Evolutionary conservation across 306 rosid genomes (phyloP).

Genomic region (Dalbergia cochinchinensis): DNA sequence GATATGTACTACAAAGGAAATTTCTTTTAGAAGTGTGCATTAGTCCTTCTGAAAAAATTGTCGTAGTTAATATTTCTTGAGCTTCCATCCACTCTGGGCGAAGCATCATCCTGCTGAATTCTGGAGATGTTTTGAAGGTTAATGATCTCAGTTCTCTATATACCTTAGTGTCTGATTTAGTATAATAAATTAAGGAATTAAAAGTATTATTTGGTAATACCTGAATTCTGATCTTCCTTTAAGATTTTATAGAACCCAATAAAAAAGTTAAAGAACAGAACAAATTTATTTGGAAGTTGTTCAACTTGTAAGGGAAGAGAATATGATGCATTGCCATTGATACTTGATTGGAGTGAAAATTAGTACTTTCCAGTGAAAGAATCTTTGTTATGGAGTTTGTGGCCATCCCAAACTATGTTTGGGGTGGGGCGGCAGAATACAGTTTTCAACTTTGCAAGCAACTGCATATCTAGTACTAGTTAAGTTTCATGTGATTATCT

Average conservation of each 20-base stretch:
- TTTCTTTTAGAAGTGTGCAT: neutral
- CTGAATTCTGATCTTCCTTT: constrained; percentile 5
- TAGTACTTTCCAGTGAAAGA: constrained; percentile 2
- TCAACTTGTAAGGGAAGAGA: neutral
- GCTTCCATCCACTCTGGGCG: neutral
- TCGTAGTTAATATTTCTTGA: constrained; percentile 27
- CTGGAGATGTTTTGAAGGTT: neutral
- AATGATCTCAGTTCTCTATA: neutral
- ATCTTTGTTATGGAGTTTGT: constrained; percentile 1
- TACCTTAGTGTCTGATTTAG: neutral
- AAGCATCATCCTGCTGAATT: too few species aligned
- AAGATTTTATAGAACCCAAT: constrained; percentile 16
- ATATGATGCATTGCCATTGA: neutral
- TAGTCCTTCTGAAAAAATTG: neutral
- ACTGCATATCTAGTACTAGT: neutral
- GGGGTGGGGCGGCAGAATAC: neutral
- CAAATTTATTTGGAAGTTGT: neutral
- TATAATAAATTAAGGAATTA: neutral
- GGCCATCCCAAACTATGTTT: neutral
- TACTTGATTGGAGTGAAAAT: neutral
- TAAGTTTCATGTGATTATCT: constrained; percentile 17
- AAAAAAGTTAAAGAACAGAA: neutral
- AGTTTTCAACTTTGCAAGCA: neutral
- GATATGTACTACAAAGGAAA: neutral
- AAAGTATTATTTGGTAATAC: constrained; percentile 9